Evolutionary conservation across 805 yeast genomes (phyloP).

Genomic region (Hanseniaspora taiwanica): DNA sequence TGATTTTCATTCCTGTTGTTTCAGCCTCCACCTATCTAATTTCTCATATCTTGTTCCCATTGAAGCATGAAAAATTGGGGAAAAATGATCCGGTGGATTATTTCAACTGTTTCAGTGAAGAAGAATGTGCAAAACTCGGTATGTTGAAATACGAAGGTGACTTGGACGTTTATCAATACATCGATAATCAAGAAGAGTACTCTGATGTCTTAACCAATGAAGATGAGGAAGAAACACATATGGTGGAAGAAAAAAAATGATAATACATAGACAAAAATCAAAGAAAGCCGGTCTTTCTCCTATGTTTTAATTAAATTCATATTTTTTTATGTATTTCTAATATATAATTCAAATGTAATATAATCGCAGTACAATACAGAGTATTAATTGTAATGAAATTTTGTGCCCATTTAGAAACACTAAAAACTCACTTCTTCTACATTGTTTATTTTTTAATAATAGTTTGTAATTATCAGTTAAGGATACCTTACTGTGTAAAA

Average conservation of each 20-base stretch:
- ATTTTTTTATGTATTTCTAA: no score
- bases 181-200: constrained; percentile 4
- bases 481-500: not conserved
- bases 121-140: constrained; percentile 9
- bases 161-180: constrained; percentile 6
- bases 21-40: constrained; percentile 9
- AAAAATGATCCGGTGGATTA: constrained; percentile 12
- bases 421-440: not conserved
- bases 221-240: no score
- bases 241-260: not conserved
- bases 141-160: constrained; percentile 10
- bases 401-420: no score
- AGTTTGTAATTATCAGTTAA: no score
- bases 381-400: no score
- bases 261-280: not conserved
- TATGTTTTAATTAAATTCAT: no score
- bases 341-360: no score
- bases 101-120: constrained; percentile 13
- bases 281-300: not conserved
- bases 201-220: not conserved
- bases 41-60: constrained; percentile 9
- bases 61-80: constrained; percentile 9
- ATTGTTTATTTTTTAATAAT: not conserved
- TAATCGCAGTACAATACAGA: no score
- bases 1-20: constrained; percentile 12